These are phyloP conservation scores for Pyricularia sp. DNA, from an alignment of 2,329 filamentous ascomycete genomes.

Conservation along the genomic window DNA sequence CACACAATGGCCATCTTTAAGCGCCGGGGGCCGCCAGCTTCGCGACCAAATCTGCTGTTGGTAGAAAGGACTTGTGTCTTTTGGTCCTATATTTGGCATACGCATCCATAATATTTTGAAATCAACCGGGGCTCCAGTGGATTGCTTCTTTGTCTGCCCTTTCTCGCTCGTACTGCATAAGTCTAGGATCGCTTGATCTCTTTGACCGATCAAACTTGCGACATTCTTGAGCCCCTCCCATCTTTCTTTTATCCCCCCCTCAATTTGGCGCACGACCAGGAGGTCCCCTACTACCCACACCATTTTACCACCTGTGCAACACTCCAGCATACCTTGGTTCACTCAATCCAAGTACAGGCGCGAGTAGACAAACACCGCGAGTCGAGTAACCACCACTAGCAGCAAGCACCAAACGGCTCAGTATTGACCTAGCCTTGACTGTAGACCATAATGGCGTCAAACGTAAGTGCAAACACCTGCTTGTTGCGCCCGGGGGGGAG, in stretches of 20 bases:
- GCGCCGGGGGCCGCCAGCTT: constrained; percentile 13
- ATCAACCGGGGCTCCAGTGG: constrained; percentile 3
- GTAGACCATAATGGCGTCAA: neutral
- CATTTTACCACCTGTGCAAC: neutral
- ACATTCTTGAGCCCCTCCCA: neutral
- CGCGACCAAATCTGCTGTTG: constrained; percentile 6
- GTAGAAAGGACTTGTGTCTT: constrained; percentile 13
- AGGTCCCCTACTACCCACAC: neutral
- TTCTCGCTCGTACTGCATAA: neutral
- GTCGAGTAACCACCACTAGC: neutral
- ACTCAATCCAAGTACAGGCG: neutral
- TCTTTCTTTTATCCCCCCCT: neutral
- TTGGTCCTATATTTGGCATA: constrained; percentile 1
- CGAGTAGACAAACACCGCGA: neutral
- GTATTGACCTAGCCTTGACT: neutral
- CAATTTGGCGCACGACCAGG: neutral
- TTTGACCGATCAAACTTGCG: neutral
- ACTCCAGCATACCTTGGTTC: neutral
- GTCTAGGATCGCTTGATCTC: neutral
- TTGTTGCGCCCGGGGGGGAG: neutral
- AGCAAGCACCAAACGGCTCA: neutral
- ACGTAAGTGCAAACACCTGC: neutral
- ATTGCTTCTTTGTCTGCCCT: constrained; percentile 8
- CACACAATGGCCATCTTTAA: constrained; percentile 17
- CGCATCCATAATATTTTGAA: constrained; percentile 6